Evolutionary conservation across 805 yeast genomes (phyloP).

Genomic region (Candida sakaeoensis): DNA sequence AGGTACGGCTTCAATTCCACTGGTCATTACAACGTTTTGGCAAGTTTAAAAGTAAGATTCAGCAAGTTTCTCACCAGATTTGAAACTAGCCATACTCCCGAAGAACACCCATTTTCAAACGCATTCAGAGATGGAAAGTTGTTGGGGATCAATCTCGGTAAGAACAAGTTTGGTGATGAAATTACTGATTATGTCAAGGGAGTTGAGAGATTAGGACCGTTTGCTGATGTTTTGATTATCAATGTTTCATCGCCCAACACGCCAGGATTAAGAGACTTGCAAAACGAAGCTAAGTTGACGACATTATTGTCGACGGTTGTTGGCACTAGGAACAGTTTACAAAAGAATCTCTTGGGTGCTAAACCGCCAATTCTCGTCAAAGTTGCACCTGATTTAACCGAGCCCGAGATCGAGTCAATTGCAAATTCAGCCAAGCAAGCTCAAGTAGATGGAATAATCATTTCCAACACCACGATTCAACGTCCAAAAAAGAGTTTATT

Average conservation of each 20-base stretch:
- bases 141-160: slow-evolving; percentile 84
- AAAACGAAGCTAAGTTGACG: slow-evolving; percentile 70
- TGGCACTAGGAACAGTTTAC: slow-evolving; percentile 56
- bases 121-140: slow-evolving; percentile 63
- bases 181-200: slow-evolving; percentile 82
- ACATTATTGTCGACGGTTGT: slow-evolving; percentile 64
- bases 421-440: slow-evolving; percentile 76
- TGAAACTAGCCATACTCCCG: slow-evolving; percentile 7
- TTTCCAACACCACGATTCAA: slow-evolving; percentile 87
- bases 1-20: slow-evolving; percentile 92
- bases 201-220: slow-evolving; percentile 73
- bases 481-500: slow-evolving; percentile 60
- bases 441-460: slow-evolving; percentile 84
- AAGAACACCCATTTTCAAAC: slow-evolving; percentile 27
- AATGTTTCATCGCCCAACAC: slow-evolving; percentile 96
- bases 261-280: slow-evolving; percentile 88
- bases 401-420: slow-evolving; percentile 74
- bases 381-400: slow-evolving; percentile 89
- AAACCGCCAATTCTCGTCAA: slow-evolving; percentile 84
- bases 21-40: slow-evolving; percentile 76
- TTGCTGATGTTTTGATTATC: slow-evolving; percentile 84
- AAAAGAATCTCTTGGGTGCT: slow-evolving; percentile 36
- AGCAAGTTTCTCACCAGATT: slow-evolving; percentile 31
- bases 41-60: slow-evolving; percentile 63
- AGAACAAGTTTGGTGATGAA: slow-evolving; percentile 90